Conservation (phyloP, 83 land plant species). For the Thuja plicata region DNA sequence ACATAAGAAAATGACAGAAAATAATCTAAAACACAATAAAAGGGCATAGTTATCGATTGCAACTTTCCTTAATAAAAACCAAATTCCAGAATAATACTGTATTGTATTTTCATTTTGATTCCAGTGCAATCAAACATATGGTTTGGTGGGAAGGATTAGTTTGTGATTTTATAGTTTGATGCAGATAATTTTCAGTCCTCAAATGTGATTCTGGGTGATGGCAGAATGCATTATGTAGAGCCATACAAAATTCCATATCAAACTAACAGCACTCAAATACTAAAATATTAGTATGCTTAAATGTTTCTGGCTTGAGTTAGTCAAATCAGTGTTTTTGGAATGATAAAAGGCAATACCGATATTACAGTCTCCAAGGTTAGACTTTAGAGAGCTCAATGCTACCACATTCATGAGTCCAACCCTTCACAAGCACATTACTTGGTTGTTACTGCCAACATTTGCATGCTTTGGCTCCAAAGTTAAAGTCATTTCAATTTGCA, state of each 20-base stretch:
- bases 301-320: neutral
- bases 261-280: too few species aligned
- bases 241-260: too few species aligned
- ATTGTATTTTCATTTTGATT: neutral
- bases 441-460: too few species aligned
- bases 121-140: neutral
- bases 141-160: neutral
- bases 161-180: neutral
- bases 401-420: neutral
- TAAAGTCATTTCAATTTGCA: too few species aligned
- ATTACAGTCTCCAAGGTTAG: neutral
- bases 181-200: neutral
- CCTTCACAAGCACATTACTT: neutral
- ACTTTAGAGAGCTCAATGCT: neutral
- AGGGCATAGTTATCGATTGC: neutral
- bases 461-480: too few species aligned
- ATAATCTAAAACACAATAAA: neutral
- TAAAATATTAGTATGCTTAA: neutral
- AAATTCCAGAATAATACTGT: neutral
- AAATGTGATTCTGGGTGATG: neutral
- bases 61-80: neutral
- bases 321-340: neutral
- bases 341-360: neutral
- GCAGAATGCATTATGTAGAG: neutral
- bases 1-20: neutral